Evolutionary conservation across 2,329 filamentous ascomycete species (phyloP).

Genomic region (Fusarium anguioides): DNA sequence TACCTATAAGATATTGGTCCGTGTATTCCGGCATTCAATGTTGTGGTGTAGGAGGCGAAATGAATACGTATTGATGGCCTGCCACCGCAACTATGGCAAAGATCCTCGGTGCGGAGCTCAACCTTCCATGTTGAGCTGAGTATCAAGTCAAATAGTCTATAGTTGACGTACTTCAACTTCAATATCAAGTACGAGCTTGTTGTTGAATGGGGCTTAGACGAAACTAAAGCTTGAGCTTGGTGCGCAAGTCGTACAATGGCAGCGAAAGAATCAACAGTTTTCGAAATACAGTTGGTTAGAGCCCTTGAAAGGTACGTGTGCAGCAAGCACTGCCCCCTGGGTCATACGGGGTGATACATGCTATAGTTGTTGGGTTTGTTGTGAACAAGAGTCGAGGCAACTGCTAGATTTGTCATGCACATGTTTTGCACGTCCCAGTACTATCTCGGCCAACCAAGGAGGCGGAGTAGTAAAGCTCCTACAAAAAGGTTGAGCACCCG

Average conservation of each 20-base stretch:
- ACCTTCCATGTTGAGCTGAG: neutral
- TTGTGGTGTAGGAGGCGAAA: neutral
- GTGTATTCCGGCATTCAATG: neutral
- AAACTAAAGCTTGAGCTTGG: neutral
- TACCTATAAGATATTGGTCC: neutral
- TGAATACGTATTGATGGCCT: neutral
- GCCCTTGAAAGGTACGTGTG: neutral
- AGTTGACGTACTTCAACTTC: neutral
- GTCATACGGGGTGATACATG: neutral
- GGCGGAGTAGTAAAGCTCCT: constrained; percentile 3
- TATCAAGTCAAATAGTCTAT: neutral
- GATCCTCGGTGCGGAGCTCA: neutral
- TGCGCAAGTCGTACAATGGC: neutral
- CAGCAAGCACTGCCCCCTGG: constrained; percentile 13
- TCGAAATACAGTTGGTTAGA: neutral
- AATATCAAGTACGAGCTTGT: neutral
- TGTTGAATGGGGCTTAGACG: constrained; percentile 14
- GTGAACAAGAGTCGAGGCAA: too few relatives aligned
- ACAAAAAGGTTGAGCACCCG: neutral
- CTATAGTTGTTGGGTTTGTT: neutral
- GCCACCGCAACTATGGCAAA: neutral
- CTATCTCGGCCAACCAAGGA: neutral
- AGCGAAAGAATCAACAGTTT: neutral
- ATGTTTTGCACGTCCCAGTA: neutral
- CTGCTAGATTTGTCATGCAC: neutral